Evolutionary conservation across 345 rosid species (phyloP).

Genomic region (Tarenaya hassleriana): DNA sequence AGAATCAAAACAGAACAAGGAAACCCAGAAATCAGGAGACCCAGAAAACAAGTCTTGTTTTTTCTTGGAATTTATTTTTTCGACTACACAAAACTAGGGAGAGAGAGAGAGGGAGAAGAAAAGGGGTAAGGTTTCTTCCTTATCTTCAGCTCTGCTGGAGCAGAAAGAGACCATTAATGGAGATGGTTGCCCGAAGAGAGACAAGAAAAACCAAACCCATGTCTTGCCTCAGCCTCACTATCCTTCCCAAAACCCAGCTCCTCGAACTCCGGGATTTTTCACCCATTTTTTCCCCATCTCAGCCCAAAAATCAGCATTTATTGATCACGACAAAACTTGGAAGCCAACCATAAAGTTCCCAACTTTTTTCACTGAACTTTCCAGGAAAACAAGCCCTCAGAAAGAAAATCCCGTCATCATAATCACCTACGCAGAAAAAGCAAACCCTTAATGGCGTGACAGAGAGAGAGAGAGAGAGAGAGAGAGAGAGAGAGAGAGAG

Average conservation of each 20-base stretch:
- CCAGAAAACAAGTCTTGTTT: background rate
- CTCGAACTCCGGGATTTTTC: slow-evolving; percentile 34
- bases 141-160: slow-evolving; percentile 18
- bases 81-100: background rate
- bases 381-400: slow-evolving; percentile 20
- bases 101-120: background rate
- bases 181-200: slow-evolving; percentile 29
- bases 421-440: slow-evolving; percentile 19
- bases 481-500: slow-evolving; percentile 1
- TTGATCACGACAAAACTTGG: slow-evolving; percentile 16
- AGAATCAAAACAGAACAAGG: background rate
- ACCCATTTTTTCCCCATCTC: slow-evolving; percentile 23
- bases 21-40: slow-evolving; percentile 7
- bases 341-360: slow-evolving; percentile 26
- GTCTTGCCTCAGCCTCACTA: slow-evolving; percentile 35
- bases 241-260: slow-evolving; percentile 24
- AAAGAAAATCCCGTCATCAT: slow-evolving; percentile 27
- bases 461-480: slow-evolving; percentile 15
- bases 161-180: slow-evolving; percentile 34
- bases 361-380: slow-evolving; percentile 20
- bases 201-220: slow-evolving; percentile 33
- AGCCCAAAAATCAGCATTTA: slow-evolving; percentile 29
- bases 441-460: slow-evolving; percentile 22
- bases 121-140: background rate
- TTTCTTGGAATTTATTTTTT: background rate